A percentile compares a stretch with the other conserved stretches of the same genome.
Evolutionary conservation across 345 rosid genomes (phyloP).

Genomic region (Lagerstroemia speciosa): DNA sequence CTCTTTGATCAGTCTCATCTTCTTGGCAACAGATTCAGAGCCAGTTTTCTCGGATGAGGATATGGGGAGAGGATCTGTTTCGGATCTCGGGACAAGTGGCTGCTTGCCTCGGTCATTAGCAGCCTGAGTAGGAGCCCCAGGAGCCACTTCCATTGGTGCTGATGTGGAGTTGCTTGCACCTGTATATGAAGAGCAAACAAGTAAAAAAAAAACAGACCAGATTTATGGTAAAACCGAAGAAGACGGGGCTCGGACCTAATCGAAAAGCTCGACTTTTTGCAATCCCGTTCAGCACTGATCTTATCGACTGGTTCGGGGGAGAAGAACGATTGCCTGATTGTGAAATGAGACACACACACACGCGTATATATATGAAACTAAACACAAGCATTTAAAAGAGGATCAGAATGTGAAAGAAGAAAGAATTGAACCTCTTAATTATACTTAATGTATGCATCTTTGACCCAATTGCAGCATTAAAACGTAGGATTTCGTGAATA

Average conservation of each 20-base stretch:
- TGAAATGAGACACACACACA: too few species aligned
- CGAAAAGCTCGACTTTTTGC: background rate
- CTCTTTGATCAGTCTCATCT: background rate
- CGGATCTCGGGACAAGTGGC: background rate
- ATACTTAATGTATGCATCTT: too few species aligned
- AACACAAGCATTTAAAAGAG: too few species aligned
- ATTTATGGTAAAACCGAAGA: too few species aligned
- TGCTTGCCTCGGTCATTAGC: background rate
- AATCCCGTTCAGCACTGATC: background rate
- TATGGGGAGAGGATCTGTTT: background rate
- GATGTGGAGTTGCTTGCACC: background rate
- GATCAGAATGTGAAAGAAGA: too few species aligned
- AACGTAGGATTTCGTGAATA: too few species aligned
- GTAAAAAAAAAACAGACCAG: too few species aligned
- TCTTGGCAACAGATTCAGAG: background rate
- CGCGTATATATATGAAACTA: too few species aligned
- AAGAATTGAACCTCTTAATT: too few species aligned
- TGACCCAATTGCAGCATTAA: too few species aligned
- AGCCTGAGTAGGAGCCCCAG: background rate
- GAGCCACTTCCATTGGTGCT: background rate
- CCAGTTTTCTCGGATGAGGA: background rate
- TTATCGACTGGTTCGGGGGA: too few species aligned
- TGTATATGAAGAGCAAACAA: background rate
- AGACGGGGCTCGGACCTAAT: background rate
- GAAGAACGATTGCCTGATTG: too few species aligned